Percentiles rank a stretch among this genome's conserved stretches.
These are phyloP conservation scores for Gaeumannomyces tritici DNA, from an alignment of 2,329 filamentous ascomycete species.

Conservation along the genomic window DNA sequence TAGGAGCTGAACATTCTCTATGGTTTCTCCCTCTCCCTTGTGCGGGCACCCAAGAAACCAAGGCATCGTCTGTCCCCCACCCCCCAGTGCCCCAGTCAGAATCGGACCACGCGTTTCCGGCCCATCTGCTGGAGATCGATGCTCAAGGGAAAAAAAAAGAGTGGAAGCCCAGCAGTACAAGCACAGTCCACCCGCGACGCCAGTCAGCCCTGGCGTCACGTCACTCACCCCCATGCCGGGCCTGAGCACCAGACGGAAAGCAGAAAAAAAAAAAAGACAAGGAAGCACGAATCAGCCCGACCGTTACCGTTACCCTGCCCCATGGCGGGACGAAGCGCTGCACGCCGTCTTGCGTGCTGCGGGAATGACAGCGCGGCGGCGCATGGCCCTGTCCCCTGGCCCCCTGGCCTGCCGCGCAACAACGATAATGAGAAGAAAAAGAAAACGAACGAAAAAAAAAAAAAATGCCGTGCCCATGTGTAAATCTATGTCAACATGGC, in stretches of 20 bases:
- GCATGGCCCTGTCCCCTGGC: background rate
- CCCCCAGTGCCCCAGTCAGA: too few species aligned
- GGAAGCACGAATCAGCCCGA: background rate
- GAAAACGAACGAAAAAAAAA: too few species aligned
- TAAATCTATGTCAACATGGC: background rate
- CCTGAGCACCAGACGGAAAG: background rate
- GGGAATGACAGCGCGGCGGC: background rate
- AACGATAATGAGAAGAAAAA: too few species aligned
- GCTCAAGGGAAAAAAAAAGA: too few species aligned
- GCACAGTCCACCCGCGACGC: background rate
- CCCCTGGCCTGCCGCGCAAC: background rate
- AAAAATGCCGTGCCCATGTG: too few species aligned
- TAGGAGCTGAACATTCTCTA: background rate
- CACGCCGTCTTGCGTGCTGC: background rate
- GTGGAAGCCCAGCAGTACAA: too few species aligned
- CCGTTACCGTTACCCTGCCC: too few species aligned
- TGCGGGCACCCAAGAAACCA: background rate
- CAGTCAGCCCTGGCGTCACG: background rate
- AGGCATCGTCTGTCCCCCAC: background rate
- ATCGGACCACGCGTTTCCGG: background rate
- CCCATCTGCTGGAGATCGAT: too few species aligned
- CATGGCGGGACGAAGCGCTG: background rate
- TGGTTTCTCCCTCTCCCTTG: too few species aligned
- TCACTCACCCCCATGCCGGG: background rate
- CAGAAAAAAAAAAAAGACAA: background rate